Evolutionary conservation across 331 rosid species (phyloP).

Genomic region (Malus hybrid): DNA sequence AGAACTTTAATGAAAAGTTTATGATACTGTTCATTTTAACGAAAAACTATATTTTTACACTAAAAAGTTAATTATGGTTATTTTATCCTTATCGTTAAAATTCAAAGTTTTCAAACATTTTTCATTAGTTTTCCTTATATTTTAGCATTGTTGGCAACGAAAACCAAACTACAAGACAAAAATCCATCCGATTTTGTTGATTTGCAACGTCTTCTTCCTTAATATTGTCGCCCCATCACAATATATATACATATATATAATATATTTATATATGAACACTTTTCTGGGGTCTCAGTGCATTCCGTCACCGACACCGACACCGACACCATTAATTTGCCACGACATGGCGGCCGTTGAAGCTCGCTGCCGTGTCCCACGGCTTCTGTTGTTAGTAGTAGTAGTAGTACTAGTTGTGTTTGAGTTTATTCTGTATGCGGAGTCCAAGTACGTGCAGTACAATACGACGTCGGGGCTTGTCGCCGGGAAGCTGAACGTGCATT

Average conservation of each 20-base stretch:
- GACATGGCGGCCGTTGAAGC: constrained; percentile 11
- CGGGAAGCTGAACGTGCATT: constrained; percentile 68
- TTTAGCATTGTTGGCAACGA: not conserved
- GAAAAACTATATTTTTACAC: too few relatives aligned
- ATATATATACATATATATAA: too few relatives aligned
- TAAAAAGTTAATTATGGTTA: too few relatives aligned
- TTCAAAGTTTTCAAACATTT: too few relatives aligned
- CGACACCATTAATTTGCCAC: too few relatives aligned
- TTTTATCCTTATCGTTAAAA: too few relatives aligned
- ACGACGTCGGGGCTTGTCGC: constrained; percentile 46
- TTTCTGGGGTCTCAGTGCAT: not conserved
- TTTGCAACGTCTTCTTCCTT: not conserved
- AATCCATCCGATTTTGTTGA: not conserved
- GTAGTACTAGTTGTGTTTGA: too few relatives aligned
- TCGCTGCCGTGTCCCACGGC: not conserved
- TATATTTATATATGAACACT: not conserved
- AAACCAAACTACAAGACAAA: not conserved
- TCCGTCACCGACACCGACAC: constrained; percentile 2
- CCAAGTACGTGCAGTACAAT: constrained; percentile 47
- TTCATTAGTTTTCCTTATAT: not conserved
- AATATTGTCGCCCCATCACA: not conserved
- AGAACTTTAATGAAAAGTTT: too few relatives aligned
- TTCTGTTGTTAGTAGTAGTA: not conserved
- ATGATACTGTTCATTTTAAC: too few relatives aligned
- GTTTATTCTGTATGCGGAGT: constrained; percentile 19